phyloP scores from a whole-genome alignment of 2,329 filamentous ascomycete species.

The Fusarium sp. region DNA sequence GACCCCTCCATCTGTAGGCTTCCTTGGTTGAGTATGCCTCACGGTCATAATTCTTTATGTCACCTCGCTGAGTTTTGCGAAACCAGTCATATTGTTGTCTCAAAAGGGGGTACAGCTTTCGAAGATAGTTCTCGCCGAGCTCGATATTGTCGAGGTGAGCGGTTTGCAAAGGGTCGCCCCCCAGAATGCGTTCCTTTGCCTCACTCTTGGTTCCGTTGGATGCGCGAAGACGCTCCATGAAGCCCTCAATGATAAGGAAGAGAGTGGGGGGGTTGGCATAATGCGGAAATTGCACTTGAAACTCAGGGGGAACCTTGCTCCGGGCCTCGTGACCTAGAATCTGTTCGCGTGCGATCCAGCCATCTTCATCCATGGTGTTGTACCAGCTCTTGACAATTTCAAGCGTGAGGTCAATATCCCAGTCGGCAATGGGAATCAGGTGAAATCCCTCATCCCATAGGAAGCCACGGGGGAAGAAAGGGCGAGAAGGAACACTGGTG shows the following conservation, averaged over 20 bases:
- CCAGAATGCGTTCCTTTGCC: conserved; percentile 55
- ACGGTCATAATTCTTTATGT: conserved; percentile 91
- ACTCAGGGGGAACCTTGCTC: conserved; percentile 92
- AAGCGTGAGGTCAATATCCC: conserved; percentile 87
- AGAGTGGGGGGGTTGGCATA: conserved; percentile 97
- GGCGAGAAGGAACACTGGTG: conserved; percentile 88
- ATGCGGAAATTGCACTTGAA: conserved; percentile 95
- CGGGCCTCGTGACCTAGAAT: conserved; percentile 91
- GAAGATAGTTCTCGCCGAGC: conserved; percentile 75
- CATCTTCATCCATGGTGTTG: conserved; percentile 93
- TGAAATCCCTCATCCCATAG: conserved; percentile 99
- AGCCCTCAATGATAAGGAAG: conserved; percentile 86
- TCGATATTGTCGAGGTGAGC: conserved; percentile 74
- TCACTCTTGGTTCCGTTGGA: conserved; percentile 58
- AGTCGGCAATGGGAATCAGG: conserved; percentile 88
- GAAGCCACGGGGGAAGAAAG: conserved; percentile 97
- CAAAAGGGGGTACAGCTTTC: conserved; percentile 83
- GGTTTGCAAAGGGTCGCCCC: conserved; percentile 62
- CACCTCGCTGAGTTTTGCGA: conserved; percentile 87
- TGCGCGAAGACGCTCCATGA: conserved; percentile 79
- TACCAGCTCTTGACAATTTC: conserved; percentile 97
- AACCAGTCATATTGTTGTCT: conserved; percentile 96
- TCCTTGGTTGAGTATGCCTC: conserved; percentile 89
- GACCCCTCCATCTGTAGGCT: conserved; percentile 93
- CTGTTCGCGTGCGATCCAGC: conserved; percentile 97